Conservation (phyloP, 768 basidiomycete species). For the Mycena metata region DNA sequence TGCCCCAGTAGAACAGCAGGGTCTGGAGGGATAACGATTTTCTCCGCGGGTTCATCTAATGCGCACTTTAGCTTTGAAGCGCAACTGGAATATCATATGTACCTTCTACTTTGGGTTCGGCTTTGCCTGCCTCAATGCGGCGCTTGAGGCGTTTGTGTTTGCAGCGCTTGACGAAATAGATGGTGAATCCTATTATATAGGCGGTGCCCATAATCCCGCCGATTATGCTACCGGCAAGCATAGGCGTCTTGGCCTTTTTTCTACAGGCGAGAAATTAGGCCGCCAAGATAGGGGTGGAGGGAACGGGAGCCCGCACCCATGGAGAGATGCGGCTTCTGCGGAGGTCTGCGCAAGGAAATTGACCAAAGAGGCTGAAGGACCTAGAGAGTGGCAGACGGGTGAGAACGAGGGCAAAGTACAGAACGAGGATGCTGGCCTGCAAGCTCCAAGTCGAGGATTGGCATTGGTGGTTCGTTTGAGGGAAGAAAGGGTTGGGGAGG, state of each 20-base stretch:
- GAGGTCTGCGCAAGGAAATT: conserved; percentile 41
- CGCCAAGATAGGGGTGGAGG: conserved; percentile 5
- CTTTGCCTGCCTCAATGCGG: conserved; percentile 58
- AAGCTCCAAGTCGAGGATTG: neutral
- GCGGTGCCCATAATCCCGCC: conserved; percentile 64
- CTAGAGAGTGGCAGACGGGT: conserved; percentile 5
- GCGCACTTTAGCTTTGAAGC: too few relatives aligned
- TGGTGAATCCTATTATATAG: conserved; percentile 68
- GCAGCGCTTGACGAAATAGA: conserved; percentile 69
- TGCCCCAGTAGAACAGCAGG: conserved; percentile 73
- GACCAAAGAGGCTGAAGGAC: conserved; percentile 17
- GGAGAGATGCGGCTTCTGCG: conserved; percentile 55
- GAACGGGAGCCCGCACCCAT: conserved; percentile 48
- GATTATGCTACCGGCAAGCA: conserved; percentile 71
- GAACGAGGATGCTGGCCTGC: conserved; percentile 1
- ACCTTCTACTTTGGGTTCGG: conserved; percentile 55
- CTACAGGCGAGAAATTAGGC: conserved; percentile 45
- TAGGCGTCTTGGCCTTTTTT: conserved; percentile 68
- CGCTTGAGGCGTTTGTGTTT: conserved; percentile 62
- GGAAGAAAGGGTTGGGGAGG: neutral
- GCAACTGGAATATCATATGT: too few relatives aligned
- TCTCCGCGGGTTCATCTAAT: conserved; percentile 57
- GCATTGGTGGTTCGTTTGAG: neutral
- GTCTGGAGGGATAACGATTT: conserved; percentile 73
- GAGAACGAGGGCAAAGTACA: neutral